phyloP scores from a whole-genome alignment of 1,139 yeast genomes.

The Pichia sp. region DNA sequence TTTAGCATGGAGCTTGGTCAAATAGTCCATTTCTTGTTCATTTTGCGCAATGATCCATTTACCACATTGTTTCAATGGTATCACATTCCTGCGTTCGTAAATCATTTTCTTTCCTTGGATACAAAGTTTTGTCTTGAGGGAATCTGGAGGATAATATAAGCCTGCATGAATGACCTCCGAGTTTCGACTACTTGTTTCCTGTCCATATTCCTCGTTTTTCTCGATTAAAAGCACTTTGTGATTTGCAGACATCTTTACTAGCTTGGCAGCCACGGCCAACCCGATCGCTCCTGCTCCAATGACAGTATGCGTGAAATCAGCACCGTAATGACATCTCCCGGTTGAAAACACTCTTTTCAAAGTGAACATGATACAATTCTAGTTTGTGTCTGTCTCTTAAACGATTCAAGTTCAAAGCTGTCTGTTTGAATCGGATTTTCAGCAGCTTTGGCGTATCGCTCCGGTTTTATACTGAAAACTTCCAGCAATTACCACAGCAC shows the following conservation, averaged over 20 bases:
- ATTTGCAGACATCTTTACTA: conserved; percentile 35
- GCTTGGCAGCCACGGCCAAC: conserved; percentile 66
- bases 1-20: conserved; percentile 44
- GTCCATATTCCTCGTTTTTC: conserved; percentile 55
- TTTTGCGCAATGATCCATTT: conserved; percentile 86
- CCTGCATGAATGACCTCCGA: conserved; percentile 95
- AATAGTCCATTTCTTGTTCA: conserved; percentile 50
- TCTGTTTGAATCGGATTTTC: no score
- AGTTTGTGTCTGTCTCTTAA: no score
- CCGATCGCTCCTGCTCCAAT: conserved; percentile 91
- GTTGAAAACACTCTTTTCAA: not conserved
- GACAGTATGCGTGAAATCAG: conserved; percentile 70
- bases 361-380: not conserved
- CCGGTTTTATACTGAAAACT: no score
- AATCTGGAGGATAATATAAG: conserved; percentile 62
- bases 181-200: conserved; percentile 79
- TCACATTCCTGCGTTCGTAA: conserved; percentile 39
- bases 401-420: no score
- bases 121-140: conserved; percentile 63
- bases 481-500: no score
- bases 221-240: conserved; percentile 60
- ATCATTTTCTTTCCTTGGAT: conserved; percentile 64
- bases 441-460: no score
- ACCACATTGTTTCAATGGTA: conserved; percentile 56
- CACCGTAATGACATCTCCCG: not conserved